These are phyloP conservation scores for Pelargonium australe DNA, from an alignment of 441 rosid genomes.

Conservation along the genomic window DNA sequence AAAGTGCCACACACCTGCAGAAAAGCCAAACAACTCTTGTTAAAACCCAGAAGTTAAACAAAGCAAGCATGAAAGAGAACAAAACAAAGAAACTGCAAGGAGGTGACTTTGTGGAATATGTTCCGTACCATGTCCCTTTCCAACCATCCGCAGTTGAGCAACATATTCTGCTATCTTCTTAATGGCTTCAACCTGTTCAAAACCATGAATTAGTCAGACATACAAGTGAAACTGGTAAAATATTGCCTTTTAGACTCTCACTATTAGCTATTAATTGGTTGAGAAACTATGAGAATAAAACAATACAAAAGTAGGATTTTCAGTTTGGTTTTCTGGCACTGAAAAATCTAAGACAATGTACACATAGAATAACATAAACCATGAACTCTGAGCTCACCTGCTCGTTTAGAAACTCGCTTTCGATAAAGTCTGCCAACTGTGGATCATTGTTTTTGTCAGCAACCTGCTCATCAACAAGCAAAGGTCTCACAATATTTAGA, in stretches of 20 bases:
- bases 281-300: too few relatives aligned
- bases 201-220: too few relatives aligned
- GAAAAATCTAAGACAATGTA: too few relatives aligned
- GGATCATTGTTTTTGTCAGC: constrained; percentile 54
- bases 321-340: too few relatives aligned
- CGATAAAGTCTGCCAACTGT: constrained; percentile 58
- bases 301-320: too few relatives aligned
- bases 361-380: too few relatives aligned
- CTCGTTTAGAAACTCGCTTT: constrained; percentile 49
- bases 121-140: constrained; percentile 59
- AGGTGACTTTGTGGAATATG: neutral
- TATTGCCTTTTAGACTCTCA: too few relatives aligned
- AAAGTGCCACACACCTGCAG: constrained; percentile 6
- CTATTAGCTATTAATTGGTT: too few relatives aligned
- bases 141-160: constrained; percentile 53
- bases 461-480: constrained; percentile 33
- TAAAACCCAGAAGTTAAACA: neutral
- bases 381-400: constrained; percentile 23
- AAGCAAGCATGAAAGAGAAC: too few relatives aligned
- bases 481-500: neutral
- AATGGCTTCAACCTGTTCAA: constrained; percentile 44
- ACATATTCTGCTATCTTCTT: constrained; percentile 56
- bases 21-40: neutral
- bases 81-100: neutral
- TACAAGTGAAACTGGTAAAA: too few relatives aligned